Evolutionary conservation across 179 eudicot species (phyloP).

Genomic region (Sideroxylon spinosum): DNA sequence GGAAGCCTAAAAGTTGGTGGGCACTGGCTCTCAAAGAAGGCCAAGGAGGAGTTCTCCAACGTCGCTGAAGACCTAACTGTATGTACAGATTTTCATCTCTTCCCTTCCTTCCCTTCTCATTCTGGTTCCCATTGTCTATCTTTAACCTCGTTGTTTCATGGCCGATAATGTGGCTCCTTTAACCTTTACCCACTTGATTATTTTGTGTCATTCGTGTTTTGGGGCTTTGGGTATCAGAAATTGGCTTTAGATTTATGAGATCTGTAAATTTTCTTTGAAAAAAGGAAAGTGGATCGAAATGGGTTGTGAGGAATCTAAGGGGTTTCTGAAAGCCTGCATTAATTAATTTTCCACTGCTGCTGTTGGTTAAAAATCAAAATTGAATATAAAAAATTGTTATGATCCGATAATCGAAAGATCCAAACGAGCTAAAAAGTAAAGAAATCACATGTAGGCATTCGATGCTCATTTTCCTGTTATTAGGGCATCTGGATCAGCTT

Average conservation of each 20-base stretch:
- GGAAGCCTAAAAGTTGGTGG: constrained; percentile 78
- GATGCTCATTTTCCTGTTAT: neutral
- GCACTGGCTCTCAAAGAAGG: constrained; percentile 71
- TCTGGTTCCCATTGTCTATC: neutral
- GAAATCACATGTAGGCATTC: neutral
- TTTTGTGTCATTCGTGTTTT: neutral
- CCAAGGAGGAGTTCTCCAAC: constrained; percentile 65
- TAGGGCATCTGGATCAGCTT: too few species aligned
- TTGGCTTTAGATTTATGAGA: neutral
- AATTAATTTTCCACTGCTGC: neutral
- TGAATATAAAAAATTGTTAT: neutral
- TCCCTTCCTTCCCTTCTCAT: neutral
- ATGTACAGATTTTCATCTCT: constrained; percentile 8
- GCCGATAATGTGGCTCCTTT: neutral
- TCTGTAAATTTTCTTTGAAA: neutral
- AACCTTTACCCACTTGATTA: neutral
- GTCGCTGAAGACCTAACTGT: constrained; percentile 60
- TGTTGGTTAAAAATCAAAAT: neutral
- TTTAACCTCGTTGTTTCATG: neutral
- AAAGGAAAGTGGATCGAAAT: neutral
- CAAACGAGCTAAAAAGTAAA: too few species aligned
- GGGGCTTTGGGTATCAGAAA: neutral
- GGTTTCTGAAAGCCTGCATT: neutral
- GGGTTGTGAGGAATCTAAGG: constrained; percentile 2
- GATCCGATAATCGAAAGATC: neutral